Evolutionary conservation across 1,139 yeast species (phyloP).

Genomic region (Diutina scorzettiae): DNA sequence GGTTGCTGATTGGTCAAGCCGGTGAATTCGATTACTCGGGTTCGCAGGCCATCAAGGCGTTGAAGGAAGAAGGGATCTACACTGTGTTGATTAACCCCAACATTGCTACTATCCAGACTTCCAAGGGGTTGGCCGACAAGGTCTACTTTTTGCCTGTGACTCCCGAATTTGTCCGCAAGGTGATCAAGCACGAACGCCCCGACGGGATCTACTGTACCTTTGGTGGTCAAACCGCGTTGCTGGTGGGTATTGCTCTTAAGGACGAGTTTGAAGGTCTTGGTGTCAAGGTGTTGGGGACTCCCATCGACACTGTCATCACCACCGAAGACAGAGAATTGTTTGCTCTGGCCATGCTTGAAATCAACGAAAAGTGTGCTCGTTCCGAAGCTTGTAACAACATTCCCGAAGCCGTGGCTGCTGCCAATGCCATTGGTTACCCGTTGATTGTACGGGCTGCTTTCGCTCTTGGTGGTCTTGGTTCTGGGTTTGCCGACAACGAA

Average conservation of each 20-base stretch:
- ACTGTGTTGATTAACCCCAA: conserved; percentile 93
- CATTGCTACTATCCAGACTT: conserved; percentile 97
- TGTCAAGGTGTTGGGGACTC: conserved; percentile 93
- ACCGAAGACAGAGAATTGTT: conserved; percentile 97
- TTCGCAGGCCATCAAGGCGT: conserved; percentile 87
- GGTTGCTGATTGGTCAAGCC: conserved; percentile 97
- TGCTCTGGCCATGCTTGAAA: conserved; percentile 90
- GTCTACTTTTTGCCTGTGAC: conserved; percentile 95
- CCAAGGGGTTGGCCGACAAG: conserved; percentile 95
- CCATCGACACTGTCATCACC: conserved; percentile 87
- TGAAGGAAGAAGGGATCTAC: conserved; percentile 94
- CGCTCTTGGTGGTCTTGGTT: conserved; percentile 96
- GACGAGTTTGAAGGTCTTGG: conserved; percentile 90
- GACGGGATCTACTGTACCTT: conserved; percentile 95
- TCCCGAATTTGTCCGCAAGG: conserved; percentile 92
- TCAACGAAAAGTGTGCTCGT: conserved; percentile 87
- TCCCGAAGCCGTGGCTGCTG: conserved; percentile 77
- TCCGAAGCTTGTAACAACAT: conserved; percentile 76
- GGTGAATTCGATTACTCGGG: conserved; percentile 99
- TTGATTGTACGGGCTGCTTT: conserved; percentile 96
- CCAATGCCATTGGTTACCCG: conserved; percentile 82
- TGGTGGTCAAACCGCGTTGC: conserved; percentile 97
- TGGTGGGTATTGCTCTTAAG: conserved; percentile 89
- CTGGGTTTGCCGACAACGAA: conserved; percentile 93
- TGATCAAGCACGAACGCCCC: conserved; percentile 88